These are phyloP conservation scores for Sporobolomyces pararoseus DNA, from an alignment of 768 basidiomycete species.

Conservation along the genomic window DNA sequence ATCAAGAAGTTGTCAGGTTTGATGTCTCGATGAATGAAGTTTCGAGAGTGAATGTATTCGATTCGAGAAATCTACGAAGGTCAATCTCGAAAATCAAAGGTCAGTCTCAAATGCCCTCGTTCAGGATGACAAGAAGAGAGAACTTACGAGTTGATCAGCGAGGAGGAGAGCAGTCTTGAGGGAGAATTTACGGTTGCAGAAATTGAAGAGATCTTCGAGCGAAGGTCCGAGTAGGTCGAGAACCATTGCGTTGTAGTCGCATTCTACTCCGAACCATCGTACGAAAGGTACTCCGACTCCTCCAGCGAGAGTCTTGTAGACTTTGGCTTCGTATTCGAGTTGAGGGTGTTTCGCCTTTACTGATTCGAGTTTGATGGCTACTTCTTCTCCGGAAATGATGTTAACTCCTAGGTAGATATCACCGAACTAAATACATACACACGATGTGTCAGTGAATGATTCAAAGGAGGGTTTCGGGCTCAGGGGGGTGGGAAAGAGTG, in stretches of 20 bases:
- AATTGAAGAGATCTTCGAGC: conserved; percentile 55
- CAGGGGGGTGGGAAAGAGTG: background rate
- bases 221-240: conserved; percentile 85
- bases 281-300: conserved; percentile 99
- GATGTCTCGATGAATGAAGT: conserved; percentile 92
- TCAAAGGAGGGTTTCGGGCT: conserved; percentile 63
- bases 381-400: conserved; percentile 99
- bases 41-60: conserved; percentile 92
- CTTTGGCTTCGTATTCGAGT: conserved; percentile 85
- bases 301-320: conserved; percentile 91
- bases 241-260: conserved; percentile 99
- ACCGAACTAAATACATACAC: conserved; percentile 55
- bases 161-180: conserved; percentile 91
- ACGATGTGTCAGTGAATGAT: too few relatives aligned
- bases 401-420: conserved; percentile 99
- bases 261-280: conserved; percentile 69
- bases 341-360: conserved; percentile 99
- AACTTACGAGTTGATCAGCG: conserved; percentile 83
- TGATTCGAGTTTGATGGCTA: conserved; percentile 99
- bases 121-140: background rate
- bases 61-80: conserved; percentile 75
- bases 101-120: background rate
- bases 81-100: conserved; percentile 12
- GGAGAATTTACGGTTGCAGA: conserved; percentile 76
- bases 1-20: conserved; percentile 99